These are phyloP conservation scores for Nemania sp. DNA, from an alignment of 2,329 filamentous ascomycete genomes.

Conservation along the genomic window DNA sequence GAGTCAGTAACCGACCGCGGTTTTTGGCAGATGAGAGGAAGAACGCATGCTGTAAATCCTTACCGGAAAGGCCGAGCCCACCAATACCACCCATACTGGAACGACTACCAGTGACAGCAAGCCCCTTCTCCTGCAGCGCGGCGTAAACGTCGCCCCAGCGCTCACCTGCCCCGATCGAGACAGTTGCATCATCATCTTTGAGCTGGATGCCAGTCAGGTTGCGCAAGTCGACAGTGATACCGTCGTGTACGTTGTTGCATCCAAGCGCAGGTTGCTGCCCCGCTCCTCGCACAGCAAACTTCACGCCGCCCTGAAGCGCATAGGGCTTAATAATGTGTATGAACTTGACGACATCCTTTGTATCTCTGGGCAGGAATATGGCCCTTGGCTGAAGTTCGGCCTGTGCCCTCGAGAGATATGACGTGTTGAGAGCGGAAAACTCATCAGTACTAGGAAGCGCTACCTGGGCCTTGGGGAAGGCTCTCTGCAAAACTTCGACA, in stretches of 20 bases:
- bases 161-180: constrained; percentile 15
- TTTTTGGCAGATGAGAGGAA: neutral
- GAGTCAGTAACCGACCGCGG: neutral
- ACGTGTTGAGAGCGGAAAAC: neutral
- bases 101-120: neutral
- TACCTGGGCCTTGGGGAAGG: neutral
- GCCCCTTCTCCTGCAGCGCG: neutral
- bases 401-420: neutral
- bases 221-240: neutral
- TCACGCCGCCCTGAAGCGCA: neutral
- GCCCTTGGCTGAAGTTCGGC: neutral
- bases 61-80: constrained; percentile 16
- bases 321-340: neutral
- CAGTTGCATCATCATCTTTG: neutral
- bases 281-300: neutral
- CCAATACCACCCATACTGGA: constrained; percentile 20
- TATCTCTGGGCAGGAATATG: neutral
- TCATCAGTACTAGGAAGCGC: neutral
- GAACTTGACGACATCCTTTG: neutral
- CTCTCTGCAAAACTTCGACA: neutral
- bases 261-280: neutral
- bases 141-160: constrained; percentile 21
- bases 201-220: neutral
- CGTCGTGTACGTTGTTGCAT: neutral
- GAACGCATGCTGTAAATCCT: neutral